A percentile compares a stretch with the other conserved stretches of the same genome.
These are phyloP conservation scores for Zasmidium cellare DNA, from an alignment of 2,329 filamentous ascomycete genomes.

Conservation along the genomic window DNA sequence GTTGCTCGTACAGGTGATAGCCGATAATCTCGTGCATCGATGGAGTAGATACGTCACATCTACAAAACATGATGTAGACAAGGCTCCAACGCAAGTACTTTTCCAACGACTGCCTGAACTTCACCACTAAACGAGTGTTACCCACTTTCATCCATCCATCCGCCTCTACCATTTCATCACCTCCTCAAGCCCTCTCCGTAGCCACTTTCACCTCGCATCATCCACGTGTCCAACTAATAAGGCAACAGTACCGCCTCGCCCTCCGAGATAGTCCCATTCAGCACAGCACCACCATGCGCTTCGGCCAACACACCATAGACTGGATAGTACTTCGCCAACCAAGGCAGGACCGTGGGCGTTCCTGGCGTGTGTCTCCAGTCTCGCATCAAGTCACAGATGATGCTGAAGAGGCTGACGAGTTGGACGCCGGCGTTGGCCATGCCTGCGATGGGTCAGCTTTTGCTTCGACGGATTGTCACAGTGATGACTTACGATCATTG, in stretches of 20 bases:
- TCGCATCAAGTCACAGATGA: conserved; percentile 66
- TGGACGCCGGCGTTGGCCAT: conserved; percentile 69
- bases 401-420: conserved; percentile 61
- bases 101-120: neutral
- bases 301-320: conserved; percentile 65
- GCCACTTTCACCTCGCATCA: too few relatives aligned
- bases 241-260: conserved; percentile 49
- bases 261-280: conserved; percentile 59
- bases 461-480: too few relatives aligned
- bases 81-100: neutral
- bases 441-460: too few relatives aligned
- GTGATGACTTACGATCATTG: conserved; percentile 58
- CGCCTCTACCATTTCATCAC: neutral
- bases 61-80: neutral
- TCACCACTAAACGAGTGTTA: neutral
- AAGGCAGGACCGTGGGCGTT: conserved; percentile 59
- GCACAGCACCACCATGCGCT: conserved; percentile 60
- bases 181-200: neutral
- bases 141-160: neutral
- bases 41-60: too few relatives aligned
- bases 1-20: neutral
- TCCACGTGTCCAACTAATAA: too few relatives aligned
- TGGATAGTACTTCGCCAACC: conserved; percentile 64
- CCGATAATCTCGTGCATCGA: too few relatives aligned
- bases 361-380: conserved; percentile 58